These are phyloP conservation scores for Colletotrichum somersetense DNA, from an alignment of 2,329 filamentous ascomycete genomes.

Conservation along the genomic window DNA sequence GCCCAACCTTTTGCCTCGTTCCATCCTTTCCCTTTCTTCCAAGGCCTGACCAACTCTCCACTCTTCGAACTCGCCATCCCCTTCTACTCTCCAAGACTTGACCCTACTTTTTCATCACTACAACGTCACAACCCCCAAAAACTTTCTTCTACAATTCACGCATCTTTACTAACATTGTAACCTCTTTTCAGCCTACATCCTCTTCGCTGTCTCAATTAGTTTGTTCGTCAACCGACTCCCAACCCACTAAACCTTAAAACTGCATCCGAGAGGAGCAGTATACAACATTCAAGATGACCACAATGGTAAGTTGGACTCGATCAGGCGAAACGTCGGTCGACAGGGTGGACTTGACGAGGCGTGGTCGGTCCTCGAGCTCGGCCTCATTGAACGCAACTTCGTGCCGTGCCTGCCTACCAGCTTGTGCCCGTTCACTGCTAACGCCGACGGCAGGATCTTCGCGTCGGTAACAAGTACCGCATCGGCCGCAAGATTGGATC, in stretches of 20 bases:
- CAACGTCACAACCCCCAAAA: constrained; percentile 13
- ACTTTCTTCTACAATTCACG: neutral
- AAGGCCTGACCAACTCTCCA: constrained; percentile 30
- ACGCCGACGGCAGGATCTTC: constrained; percentile 79
- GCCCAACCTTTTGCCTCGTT: constrained; percentile 33
- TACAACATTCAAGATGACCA: constrained; percentile 59
- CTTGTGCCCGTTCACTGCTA: constrained; percentile 34
- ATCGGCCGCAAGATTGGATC: constrained; percentile 99
- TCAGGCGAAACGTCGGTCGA: neutral
- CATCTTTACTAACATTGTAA: constrained; percentile 13
- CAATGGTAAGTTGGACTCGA: constrained; percentile 59
- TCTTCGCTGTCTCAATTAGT: neutral
- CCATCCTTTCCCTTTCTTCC: constrained; percentile 12
- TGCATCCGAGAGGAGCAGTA: constrained; percentile 39
- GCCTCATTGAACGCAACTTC: neutral
- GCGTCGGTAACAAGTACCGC: constrained; percentile 99
- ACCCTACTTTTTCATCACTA: constrained; percentile 28
- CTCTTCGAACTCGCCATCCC: constrained; percentile 39
- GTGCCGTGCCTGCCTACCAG: neutral
- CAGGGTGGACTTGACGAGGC: neutral
- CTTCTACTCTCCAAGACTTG: constrained; percentile 42
- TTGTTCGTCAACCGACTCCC: constrained; percentile 14
- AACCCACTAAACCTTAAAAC: neutral
- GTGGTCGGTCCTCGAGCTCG: neutral
- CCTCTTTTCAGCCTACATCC: constrained; percentile 1